Evolutionary conservation across 192 early-diverging fungal species (phyloP).

Genomic region (Rhizophagus prolifer): DNA sequence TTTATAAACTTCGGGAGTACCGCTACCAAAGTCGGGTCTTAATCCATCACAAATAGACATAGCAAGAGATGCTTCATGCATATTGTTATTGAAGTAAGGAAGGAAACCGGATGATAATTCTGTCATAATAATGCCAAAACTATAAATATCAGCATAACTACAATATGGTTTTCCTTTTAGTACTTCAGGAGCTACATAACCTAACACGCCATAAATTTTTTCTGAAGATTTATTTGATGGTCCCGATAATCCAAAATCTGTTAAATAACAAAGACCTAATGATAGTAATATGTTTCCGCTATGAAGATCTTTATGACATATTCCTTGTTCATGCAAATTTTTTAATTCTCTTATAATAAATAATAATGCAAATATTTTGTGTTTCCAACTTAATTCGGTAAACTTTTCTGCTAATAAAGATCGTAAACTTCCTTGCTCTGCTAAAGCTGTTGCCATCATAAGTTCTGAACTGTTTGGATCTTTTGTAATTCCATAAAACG

Average conservation of each 20-base stretch:
- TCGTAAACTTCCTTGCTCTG: not conserved
- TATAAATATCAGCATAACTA: not conserved
- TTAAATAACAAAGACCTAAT: not conserved
- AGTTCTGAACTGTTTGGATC: not conserved
- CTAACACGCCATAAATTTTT: not conserved
- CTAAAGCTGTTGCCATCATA: not conserved
- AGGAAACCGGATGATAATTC: not conserved
- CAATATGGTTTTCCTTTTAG: not conserved
- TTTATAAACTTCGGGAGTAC: not conserved
- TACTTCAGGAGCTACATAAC: not conserved
- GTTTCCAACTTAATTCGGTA: not conserved
- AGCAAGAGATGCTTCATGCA: not conserved
- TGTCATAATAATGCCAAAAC: not conserved
- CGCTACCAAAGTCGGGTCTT: not conserved
- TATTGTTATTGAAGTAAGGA: not conserved
- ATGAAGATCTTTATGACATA: not conserved
- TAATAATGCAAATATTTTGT: not conserved
- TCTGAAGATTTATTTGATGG: not conserved
- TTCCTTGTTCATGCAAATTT: not conserved
- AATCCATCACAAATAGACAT: not conserved
- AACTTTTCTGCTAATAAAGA: not conserved
- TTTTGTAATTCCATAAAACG: not conserved
- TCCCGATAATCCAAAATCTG: not conserved
- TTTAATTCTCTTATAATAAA: not conserved
- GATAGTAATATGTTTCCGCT: not conserved